Percentiles rank a stretch among this genome's conserved stretches.
phyloP scores from a whole-genome alignment of 2,329 filamentous ascomycete species.

The Xylogone sp. region DNA sequence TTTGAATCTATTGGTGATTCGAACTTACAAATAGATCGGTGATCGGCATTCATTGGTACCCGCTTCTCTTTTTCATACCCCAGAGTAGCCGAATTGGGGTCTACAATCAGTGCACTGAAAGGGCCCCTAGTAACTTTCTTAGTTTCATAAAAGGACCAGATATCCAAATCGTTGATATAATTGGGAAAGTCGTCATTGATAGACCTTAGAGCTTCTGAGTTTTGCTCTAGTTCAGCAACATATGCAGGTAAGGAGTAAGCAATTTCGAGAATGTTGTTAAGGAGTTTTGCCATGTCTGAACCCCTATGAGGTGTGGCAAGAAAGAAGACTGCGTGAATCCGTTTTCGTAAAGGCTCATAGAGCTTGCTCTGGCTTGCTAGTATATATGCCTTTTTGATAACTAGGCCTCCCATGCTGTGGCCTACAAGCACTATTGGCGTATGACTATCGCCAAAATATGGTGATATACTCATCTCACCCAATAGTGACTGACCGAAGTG shows the following conservation, averaged over 20 bases:
- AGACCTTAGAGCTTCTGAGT: conserved; percentile 27
- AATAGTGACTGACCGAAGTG: conserved; percentile 29
- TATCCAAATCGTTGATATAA: conserved; percentile 21
- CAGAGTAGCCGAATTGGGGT: conserved; percentile 25
- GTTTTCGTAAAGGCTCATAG: conserved; percentile 17
- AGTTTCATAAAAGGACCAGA: conserved; percentile 44
- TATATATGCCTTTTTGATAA: conserved; percentile 33
- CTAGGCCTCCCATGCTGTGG: conserved; percentile 36
- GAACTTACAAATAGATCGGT: conserved; percentile 29
- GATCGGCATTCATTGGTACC: conserved; percentile 24
- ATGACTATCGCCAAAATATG: conserved; percentile 10
- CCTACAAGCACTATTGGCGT: conserved; percentile 32
- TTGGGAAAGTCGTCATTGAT: conserved; percentile 32
- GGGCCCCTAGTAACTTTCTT: conserved; percentile 18
- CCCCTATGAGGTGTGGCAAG: conserved; percentile 35
- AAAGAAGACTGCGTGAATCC: conserved; percentile 31
- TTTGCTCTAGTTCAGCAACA: conserved; percentile 24
- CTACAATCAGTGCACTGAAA: conserved; percentile 17
- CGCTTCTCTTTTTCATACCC: conserved; percentile 25
- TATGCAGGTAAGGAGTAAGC: conserved; percentile 14
- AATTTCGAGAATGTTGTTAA: conserved; percentile 21
- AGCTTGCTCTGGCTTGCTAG: conserved; percentile 18
- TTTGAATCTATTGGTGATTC: conserved; percentile 11
- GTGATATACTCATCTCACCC: conserved; percentile 20
- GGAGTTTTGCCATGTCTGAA: conserved; percentile 23